Base-by-base conservation (phyloP, 164 flowering plant species). In the Stephania japonica region DNA sequence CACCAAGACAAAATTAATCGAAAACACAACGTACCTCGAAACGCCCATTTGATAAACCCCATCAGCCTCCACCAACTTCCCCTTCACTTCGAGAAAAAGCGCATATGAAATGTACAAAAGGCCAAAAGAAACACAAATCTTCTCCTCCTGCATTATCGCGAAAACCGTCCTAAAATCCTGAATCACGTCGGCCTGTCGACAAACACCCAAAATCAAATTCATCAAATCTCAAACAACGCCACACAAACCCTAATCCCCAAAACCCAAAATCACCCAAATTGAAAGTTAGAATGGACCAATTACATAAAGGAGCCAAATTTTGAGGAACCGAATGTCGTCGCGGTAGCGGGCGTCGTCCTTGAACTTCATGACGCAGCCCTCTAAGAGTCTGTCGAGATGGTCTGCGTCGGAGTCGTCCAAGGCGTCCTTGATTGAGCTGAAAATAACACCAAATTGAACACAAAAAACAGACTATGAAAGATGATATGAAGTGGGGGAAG, bases 291-390 rank as follows among this genome's bases (percentile, higher is more conserved):
- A 53, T 41, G 43, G 19, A 70, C 3, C 16, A 42, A 42, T 82
- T 89, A 93, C 99, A 81, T 91, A 76, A 70, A 95, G 82, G 50
- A 93, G 72, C 93, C 98, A 95, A 21, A 95, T 85, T 82, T 85
- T 88, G 83, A 95, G 94, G 73, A 95, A 92, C 77, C 99, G 79
- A 78, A 77, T 42, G 76, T 95, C 99, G 73, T 93, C 76, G 43
- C 75, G 67, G 86, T 91, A 92, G 42, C 80, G 85, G 13, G 76
- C 68, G 66, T 86, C 82, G 68, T 74, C 71, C 82, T 88, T 86
- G 86, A 90, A 93, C n/a, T 75, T 75, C 0, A 49, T 13, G 26
- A 91, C 78, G 65, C 97, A 91, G 4, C 81, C 81, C 11, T 82
- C 82, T 1, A 87, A 69, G 56, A 91, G 84, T 69, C 70, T 81